phyloP scores from a whole-genome alignment of 148 eudicot species.

The Diospyros kaki region DNA sequence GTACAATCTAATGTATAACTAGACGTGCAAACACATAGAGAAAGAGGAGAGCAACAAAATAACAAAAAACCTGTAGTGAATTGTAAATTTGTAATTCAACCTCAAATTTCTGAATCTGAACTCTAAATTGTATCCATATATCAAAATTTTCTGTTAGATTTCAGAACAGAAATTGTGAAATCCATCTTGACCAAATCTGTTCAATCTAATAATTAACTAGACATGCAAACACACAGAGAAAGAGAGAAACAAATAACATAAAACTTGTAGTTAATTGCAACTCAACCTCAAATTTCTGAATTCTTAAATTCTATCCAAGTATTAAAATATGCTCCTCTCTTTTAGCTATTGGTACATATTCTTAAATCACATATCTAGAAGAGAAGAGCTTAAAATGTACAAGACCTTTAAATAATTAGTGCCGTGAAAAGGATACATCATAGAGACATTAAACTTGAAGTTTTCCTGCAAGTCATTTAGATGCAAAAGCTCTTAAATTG shows the following conservation, averaged over 20 bases:
- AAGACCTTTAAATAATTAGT: background rate
- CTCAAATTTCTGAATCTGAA: no score
- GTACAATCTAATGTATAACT: background rate
- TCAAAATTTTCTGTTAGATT: conserved; percentile 6
- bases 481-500: background rate
- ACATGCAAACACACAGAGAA: background rate
- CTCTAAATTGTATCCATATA: no score
- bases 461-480: background rate
- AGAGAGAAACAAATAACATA: background rate
- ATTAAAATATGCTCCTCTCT: background rate
- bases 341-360: background rate
- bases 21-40: background rate
- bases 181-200: background rate
- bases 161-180: conserved; percentile 12
- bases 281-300: conserved; percentile 1
- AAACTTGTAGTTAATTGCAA: background rate
- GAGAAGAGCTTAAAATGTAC: background rate
- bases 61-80: no score
- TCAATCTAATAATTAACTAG: background rate
- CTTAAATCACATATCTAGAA: background rate
- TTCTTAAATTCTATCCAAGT: background rate
- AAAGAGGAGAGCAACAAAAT: no score
- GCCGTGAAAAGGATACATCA: background rate
- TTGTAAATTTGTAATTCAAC: no score
- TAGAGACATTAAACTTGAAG: background rate